Evolutionary conservation across 2,329 filamentous ascomycete species (phyloP).

Genomic region (Pseudogymnoascus sp.): DNA sequence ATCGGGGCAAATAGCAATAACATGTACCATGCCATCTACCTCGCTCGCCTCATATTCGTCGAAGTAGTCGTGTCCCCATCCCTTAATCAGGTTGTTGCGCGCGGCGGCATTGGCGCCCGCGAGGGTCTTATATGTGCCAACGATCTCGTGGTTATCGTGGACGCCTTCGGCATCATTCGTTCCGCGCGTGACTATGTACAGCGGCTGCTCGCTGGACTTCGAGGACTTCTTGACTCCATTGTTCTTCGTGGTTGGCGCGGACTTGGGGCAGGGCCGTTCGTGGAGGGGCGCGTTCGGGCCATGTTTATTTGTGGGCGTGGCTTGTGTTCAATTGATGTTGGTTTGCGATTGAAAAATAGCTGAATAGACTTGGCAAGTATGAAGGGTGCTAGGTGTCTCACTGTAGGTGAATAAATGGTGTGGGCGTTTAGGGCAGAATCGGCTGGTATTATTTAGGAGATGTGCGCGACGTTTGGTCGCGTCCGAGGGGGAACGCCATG

Average conservation of each 20-base stretch:
- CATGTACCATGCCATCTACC: background rate
- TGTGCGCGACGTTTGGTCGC: background rate
- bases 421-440: background rate
- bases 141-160: background rate
- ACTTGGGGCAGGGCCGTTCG: background rate
- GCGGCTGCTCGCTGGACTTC: background rate
- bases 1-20: background rate
- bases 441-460: background rate
- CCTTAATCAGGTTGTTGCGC: background rate
- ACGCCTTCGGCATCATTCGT: background rate
- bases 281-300: background rate
- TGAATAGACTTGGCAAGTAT: background rate
- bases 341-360: slow-evolving; percentile 25
- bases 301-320: background rate
- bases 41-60: background rate
- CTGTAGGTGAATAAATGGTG: background rate
- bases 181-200: background rate
- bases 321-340: background rate
- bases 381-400: background rate
- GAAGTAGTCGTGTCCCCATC: background rate
- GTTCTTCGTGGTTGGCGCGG: background rate
- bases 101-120: background rate
- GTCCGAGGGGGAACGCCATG: background rate
- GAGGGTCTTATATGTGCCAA: background rate
- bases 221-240: background rate